These are phyloP conservation scores for Mucor lusitanicus DNA, from an alignment of 371 early-diverging fungal species.

Conservation along the genomic window DNA sequence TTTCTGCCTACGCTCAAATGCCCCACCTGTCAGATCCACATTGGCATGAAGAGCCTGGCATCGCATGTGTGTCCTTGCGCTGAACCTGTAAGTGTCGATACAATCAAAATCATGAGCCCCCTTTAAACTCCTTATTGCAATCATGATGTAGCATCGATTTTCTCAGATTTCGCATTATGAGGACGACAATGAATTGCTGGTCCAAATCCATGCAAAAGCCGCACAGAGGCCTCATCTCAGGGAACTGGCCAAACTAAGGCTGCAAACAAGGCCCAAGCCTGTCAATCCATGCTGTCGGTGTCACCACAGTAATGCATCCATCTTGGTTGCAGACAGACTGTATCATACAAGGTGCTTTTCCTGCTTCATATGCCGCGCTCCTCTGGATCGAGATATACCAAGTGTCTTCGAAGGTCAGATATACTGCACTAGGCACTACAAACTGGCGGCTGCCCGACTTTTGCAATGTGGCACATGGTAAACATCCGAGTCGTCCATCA, in stretches of 20 bases:
- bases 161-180: conserved; percentile 5
- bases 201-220: background rate
- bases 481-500: background rate
- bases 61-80: background rate
- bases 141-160: background rate
- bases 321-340: background rate
- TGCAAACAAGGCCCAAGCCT: background rate
- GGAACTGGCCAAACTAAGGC: background rate
- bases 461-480: conserved; percentile 46
- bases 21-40: background rate
- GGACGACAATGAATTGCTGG: background rate
- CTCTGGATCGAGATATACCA: conserved; percentile 9
- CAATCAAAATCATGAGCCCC: background rate
- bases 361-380: conserved; percentile 23
- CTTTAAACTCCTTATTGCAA: background rate
- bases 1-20: background rate
- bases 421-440: conserved; percentile 62
- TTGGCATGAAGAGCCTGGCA: background rate
- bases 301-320: background rate
- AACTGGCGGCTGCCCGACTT: conserved; percentile 26
- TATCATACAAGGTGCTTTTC: conserved; percentile 28
- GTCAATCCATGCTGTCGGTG: conserved; percentile 1
- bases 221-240: background rate
- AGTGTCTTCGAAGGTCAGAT: conserved; percentile 52
- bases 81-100: background rate